A percentile compares a stretch with the other conserved stretches of the same genome.
Evolutionary conservation across 2,329 filamentous ascomycete genomes (phyloP).

Genomic region (Penicillium sp.): DNA sequence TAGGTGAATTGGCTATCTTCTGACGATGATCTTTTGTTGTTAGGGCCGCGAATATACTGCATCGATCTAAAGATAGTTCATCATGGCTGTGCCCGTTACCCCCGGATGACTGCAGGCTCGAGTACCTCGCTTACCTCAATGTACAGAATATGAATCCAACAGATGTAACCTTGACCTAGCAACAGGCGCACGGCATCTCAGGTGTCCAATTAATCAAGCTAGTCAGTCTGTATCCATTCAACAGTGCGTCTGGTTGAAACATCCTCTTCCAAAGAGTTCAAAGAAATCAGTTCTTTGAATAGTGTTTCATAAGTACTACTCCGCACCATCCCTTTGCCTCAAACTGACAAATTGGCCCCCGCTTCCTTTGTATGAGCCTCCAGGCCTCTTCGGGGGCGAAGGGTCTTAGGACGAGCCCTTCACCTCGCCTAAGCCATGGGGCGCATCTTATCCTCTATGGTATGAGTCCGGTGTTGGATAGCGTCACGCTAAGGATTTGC

Average conservation of each 20-base stretch:
- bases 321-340: too few species aligned
- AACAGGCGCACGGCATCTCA: background rate
- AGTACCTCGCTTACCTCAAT: background rate
- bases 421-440: background rate
- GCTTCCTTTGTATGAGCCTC: background rate
- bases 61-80: background rate
- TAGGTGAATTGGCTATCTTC: background rate
- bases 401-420: background rate
- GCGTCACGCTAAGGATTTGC: background rate
- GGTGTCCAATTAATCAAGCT: too few species aligned
- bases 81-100: background rate
- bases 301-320: background rate
- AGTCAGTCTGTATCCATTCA: too few species aligned
- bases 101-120: background rate
- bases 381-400: background rate
- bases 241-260: too few species aligned
- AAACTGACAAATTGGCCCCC: background rate
- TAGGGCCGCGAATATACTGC: background rate
- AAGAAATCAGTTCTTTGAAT: background rate
- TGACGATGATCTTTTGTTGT: too few species aligned
- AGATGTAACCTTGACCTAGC: background rate
- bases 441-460: background rate
- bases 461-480: background rate
- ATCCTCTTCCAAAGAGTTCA: background rate
- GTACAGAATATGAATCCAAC: background rate